A percentile compares a stretch with the other conserved stretches of the same genome.
Conservation (phyloP, 2,329 filamentous ascomycete genomes). For the Colletotrichum melonis region DNA sequence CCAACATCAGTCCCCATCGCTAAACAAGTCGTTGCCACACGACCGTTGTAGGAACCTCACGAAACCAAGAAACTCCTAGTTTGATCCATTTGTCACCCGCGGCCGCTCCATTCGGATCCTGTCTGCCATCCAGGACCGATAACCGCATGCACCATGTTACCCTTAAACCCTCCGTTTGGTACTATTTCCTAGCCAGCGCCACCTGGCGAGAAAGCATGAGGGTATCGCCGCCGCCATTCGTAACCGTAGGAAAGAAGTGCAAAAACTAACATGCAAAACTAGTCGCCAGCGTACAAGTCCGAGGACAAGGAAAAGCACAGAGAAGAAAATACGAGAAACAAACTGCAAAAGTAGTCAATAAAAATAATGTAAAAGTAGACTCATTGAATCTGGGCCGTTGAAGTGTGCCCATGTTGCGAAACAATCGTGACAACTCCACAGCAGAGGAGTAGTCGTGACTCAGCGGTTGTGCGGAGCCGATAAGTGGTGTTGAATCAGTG, state of each 20-base stretch:
- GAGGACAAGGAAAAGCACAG: not conserved
- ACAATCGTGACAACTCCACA: constrained; percentile 1
- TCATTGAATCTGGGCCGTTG: constrained; percentile 14
- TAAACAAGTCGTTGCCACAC: constrained; percentile 9
- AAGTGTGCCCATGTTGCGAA: constrained; percentile 6
- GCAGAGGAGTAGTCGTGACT: not conserved
- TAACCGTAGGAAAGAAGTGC: not conserved
- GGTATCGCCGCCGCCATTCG: constrained; percentile 29
- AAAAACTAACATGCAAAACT: not conserved
- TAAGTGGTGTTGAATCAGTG: constrained; percentile 32
- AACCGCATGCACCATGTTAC: not conserved
- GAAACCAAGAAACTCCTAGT: constrained; percentile 16
- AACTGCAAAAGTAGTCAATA: not conserved
- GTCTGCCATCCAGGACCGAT: constrained; percentile 31
- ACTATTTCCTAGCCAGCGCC: constrained; percentile 33
- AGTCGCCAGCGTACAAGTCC: constrained; percentile 19
- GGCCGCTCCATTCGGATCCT: constrained; percentile 11
- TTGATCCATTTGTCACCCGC: constrained; percentile 9
- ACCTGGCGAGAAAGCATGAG: constrained; percentile 34
- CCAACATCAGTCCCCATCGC: constrained; percentile 1
- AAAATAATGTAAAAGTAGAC: not conserved
- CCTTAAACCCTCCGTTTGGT: not conserved
- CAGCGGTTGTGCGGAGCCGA: constrained; percentile 17
- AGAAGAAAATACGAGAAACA: not conserved
- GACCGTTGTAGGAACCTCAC: not conserved